A percentile compares a stretch with the other conserved stretches of the same genome.
Evolutionary conservation across 768 basidiomycete genomes (phyloP).

Genomic region (Zangia roseola): DNA sequence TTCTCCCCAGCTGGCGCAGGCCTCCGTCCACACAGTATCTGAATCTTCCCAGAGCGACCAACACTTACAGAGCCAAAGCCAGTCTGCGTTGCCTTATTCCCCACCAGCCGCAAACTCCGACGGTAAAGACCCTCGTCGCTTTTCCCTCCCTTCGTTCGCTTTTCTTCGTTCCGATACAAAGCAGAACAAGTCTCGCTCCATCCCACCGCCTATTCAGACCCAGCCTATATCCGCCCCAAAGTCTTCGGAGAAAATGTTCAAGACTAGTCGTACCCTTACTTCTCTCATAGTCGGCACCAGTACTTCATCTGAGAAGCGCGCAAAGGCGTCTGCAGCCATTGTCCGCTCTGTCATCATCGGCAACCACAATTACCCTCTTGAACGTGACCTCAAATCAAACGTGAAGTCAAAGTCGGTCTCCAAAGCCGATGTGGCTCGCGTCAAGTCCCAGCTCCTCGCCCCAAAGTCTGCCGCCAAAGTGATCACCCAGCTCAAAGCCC

Average conservation of each 20-base stretch:
- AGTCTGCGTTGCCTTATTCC: conserved; percentile 28
- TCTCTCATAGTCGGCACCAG: conserved; percentile 28
- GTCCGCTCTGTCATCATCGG: conserved; percentile 73
- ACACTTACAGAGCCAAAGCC: conserved; percentile 26
- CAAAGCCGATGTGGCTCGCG: conserved; percentile 54
- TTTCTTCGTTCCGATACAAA: conserved; percentile 39
- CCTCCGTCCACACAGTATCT: conserved; percentile 16
- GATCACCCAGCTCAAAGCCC: conserved; percentile 63
- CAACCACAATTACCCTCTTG: conserved; percentile 29
- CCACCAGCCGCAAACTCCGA: conserved; percentile 1
- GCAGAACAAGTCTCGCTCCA: conserved; percentile 21
- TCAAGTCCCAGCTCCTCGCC: conserved; percentile 65
- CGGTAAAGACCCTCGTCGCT: conserved; percentile 37
- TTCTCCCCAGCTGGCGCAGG: conserved; percentile 4
- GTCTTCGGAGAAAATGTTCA: conserved; percentile 42
- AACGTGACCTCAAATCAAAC: conserved; percentile 29
- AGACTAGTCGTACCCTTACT: conserved; percentile 35
- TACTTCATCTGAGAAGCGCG: conserved; percentile 52
- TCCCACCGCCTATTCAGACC: conserved; percentile 8
- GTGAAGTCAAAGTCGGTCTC: conserved; percentile 40
- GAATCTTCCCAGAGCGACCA: conserved; percentile 12
- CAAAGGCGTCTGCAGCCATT: conserved; percentile 60
- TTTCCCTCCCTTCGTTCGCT: conserved; percentile 48
- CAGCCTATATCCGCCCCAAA: conserved; percentile 34
- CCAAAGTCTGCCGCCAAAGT: conserved; percentile 69